Evolutionary conservation across 768 basidiomycete species (phyloP).

Genomic region (Astraeus odoratus): DNA sequence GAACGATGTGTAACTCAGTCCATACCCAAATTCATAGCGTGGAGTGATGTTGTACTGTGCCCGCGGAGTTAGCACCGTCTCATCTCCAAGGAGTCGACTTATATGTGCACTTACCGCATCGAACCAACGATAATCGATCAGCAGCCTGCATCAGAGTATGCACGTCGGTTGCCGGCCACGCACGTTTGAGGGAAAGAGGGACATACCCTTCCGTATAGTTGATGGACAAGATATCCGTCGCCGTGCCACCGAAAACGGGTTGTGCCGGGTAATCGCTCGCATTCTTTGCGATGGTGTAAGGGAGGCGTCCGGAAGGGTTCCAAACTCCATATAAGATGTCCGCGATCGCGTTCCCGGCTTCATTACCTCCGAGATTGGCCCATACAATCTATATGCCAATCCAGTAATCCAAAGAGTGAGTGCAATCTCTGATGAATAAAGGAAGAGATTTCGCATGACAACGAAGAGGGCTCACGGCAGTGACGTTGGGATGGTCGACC

Average conservation of each 20-base stretch:
- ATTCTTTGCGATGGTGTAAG: constrained; percentile 66
- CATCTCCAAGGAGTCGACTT: background rate
- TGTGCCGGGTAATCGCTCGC: constrained; percentile 45
- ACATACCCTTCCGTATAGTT: constrained; percentile 51
- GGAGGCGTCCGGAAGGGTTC: constrained; percentile 70
- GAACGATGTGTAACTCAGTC: constrained; percentile 81
- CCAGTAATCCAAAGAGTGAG: constrained; percentile 5
- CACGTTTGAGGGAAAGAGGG: background rate
- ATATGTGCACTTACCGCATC: constrained; percentile 44
- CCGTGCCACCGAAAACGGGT: constrained; percentile 20
- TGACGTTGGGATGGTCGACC: constrained; percentile 70
- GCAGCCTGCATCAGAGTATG: constrained; percentile 32
- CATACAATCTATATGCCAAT: constrained; percentile 29
- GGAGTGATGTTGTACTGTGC: constrained; percentile 60
- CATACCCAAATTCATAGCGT: constrained; percentile 87
- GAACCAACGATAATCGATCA: constrained; percentile 70
- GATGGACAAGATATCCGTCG: constrained; percentile 36
- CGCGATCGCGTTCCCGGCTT: constrained; percentile 70
- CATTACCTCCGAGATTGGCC: constrained; percentile 60
- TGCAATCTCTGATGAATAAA: constrained; percentile 9
- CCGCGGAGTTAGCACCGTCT: background rate
- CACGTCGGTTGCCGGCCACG: background rate
- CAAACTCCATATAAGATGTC: constrained; percentile 72
- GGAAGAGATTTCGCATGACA: constrained; percentile 2
- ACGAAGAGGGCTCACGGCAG: constrained; percentile 44